Percentiles rank a stretch among this genome's conserved stretches.
Conservation (phyloP, 139 green algal genomes). For the Medakamo hakoo region DNA sequence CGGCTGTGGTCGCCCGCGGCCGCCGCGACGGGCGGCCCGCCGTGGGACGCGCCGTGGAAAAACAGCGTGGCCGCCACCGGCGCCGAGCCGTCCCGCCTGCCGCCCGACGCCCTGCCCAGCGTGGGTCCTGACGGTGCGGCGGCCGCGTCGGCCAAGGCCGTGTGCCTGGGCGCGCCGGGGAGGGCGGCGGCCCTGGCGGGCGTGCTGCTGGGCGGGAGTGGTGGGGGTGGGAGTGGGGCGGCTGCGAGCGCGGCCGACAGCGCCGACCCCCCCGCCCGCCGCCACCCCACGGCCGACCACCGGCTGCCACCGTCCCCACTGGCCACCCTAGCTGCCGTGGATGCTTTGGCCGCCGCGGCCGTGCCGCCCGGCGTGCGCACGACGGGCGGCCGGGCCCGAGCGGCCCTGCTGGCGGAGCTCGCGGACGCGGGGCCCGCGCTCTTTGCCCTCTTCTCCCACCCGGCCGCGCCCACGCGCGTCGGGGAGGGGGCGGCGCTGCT, state of each 20-base stretch:
- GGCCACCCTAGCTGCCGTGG: constrained; percentile 27
- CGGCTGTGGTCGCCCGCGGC: constrained; percentile 48
- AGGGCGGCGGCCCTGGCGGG: constrained; percentile 5
- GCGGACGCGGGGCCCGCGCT: constrained; percentile 47
- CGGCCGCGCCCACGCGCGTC: constrained; percentile 33
- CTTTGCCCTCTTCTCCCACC: constrained; percentile 62
- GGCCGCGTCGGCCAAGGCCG: constrained; percentile 30
- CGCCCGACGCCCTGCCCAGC: not conserved
- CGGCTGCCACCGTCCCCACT: constrained; percentile 11
- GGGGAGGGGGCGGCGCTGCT: constrained; percentile 44
- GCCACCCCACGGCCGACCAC: no score
- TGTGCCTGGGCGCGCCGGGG: constrained; percentile 26
- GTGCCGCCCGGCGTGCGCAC: constrained; percentile 34
- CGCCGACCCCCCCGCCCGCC: no score
- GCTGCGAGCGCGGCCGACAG: not conserved
- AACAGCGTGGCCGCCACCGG: no score
- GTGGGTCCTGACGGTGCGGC: constrained; percentile 6
- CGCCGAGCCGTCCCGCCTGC: not conserved
- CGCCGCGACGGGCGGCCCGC: constrained; percentile 18
- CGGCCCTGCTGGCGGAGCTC: constrained; percentile 24
- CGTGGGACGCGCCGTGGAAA: constrained; percentile 10
- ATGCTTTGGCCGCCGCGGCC: constrained; percentile 35
- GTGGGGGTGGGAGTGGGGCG: not conserved
- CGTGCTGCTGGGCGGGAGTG: constrained; percentile 2
- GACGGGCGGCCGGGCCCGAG: constrained; percentile 41